Evolutionary conservation across 1,284 basidiomycete genomes (phyloP).

Genomic region (Schizophyllum commune): DNA sequence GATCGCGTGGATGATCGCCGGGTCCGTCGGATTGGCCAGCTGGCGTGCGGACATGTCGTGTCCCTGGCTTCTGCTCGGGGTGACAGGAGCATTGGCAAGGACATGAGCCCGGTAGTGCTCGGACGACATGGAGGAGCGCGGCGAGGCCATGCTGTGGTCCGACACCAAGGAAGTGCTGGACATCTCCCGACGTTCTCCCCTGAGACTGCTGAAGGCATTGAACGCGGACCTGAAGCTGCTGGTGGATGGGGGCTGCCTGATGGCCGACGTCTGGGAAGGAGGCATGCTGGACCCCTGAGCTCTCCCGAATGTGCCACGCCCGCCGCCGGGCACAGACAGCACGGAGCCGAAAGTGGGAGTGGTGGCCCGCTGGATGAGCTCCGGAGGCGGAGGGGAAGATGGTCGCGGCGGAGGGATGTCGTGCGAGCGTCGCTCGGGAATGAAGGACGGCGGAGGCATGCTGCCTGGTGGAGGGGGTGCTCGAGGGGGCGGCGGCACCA

Average conservation of each 20-base stretch:
- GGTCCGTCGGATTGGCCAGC: slow-evolving; percentile 58
- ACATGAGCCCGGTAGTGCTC: slow-evolving; percentile 42
- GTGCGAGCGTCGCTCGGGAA: slow-evolving; percentile 57
- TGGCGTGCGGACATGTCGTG: slow-evolving; percentile 28
- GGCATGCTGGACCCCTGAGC: slow-evolving; percentile 66
- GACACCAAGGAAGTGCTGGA: slow-evolving; percentile 63
- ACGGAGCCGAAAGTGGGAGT: slow-evolving; percentile 69
- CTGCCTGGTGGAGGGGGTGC: slow-evolving; percentile 67
- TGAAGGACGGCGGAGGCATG: slow-evolving; percentile 70
- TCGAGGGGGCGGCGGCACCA: slow-evolving; percentile 77
- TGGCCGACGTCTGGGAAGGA: slow-evolving; percentile 42
- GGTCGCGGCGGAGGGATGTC: slow-evolving; percentile 73
- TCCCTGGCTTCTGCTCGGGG: slow-evolving; percentile 29
- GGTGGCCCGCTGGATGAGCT: slow-evolving; percentile 81
- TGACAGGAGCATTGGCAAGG: slow-evolving; percentile 23
- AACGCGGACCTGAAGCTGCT: slow-evolving; percentile 73
- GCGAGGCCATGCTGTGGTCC: slow-evolving; percentile 56
- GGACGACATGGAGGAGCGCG: slow-evolving; percentile 72
- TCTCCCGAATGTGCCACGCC: slow-evolving; percentile 36
- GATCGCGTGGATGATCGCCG: slow-evolving; percentile 87
- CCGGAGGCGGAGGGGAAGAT: slow-evolving; percentile 82
- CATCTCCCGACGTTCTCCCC: slow-evolving; percentile 43
- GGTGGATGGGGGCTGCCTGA: slow-evolving; percentile 71
- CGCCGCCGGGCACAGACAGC: slow-evolving; percentile 49
- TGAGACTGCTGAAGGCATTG: slow-evolving; percentile 39